Conservation (phyloP, 2,329 filamentous ascomycete species). For the Akanthomyces uredinophilus region DNA sequence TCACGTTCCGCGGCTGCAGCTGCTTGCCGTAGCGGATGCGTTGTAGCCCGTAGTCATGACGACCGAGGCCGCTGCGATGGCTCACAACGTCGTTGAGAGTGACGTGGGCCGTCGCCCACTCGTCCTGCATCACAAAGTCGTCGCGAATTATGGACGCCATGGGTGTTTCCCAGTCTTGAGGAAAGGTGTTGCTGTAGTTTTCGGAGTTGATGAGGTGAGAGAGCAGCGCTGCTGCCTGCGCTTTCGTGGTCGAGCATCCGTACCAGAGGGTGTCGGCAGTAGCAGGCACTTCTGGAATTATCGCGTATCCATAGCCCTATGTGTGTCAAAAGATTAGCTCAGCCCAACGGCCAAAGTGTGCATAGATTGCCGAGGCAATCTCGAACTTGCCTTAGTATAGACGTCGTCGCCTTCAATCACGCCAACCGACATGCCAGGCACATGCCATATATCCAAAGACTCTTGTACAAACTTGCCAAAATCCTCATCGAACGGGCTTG, state of each 20-base stretch:
- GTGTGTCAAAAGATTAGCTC: not conserved
- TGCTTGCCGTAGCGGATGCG: too few species aligned
- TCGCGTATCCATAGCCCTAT: not conserved
- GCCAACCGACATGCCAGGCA: not conserved
- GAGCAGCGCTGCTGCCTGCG: not conserved
- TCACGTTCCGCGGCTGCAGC: too few species aligned
- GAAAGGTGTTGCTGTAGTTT: not conserved
- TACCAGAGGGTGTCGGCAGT: not conserved
- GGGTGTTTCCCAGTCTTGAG: not conserved
- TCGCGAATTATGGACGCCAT: not conserved
- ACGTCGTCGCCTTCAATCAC: not conserved
- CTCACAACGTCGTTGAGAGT: not conserved
- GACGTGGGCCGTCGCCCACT: not conserved
- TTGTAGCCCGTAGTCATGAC: too few species aligned
- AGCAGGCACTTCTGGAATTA: not conserved
- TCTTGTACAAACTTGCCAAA: not conserved
- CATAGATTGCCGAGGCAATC: not conserved
- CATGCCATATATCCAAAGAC: not conserved
- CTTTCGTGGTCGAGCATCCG: not conserved
- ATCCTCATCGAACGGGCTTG: not conserved
- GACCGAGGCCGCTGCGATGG: not conserved
- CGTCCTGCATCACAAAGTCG: slow-evolving; percentile 3
- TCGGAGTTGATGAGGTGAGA: not conserved
- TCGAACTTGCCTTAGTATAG: not conserved
- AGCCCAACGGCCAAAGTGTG: not conserved